Conservation (phyloP, 305 asterid species). For the Striga hermonthica region DNA sequence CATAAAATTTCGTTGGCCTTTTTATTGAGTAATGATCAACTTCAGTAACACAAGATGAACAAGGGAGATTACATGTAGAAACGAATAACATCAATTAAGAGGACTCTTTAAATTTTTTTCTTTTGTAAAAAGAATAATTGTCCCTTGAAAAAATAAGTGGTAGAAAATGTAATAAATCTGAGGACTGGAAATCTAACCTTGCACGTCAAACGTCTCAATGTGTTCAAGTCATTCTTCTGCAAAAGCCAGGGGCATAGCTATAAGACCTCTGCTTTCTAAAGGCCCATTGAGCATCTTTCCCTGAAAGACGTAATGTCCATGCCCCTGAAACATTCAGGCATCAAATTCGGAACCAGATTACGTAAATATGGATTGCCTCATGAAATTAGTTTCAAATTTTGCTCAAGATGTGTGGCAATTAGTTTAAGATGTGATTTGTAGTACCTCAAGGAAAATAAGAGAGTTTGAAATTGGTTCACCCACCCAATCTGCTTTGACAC, state of each 20-base stretch:
- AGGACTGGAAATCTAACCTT: slow-evolving; percentile 34
- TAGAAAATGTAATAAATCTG: slow-evolving; percentile 15
- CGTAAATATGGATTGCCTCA: slow-evolving; percentile 15
- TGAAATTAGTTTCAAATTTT: slow-evolving; percentile 16
- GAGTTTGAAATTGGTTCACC: slow-evolving; percentile 51
- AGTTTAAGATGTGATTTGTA: slow-evolving; percentile 20
- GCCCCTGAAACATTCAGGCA: slow-evolving; percentile 47
- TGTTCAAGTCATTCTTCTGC: slow-evolving; percentile 45
- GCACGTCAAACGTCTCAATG: slow-evolving; percentile 34
- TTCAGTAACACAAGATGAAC: slow-evolving; percentile 33
- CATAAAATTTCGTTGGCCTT: slow-evolving; percentile 32
- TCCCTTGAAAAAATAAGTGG: background rate
- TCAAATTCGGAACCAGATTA: slow-evolving; percentile 22
- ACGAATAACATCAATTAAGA: too few species aligned
- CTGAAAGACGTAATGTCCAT: slow-evolving; percentile 54
- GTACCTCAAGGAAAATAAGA: slow-evolving; percentile 56
- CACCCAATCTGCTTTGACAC: slow-evolving; percentile 56
- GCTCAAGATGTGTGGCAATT: slow-evolving; percentile 22
- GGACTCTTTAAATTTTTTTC: too few species aligned
- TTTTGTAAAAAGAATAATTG: slow-evolving; percentile 2
- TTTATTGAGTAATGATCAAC: slow-evolving; percentile 1
- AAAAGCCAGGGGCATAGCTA: slow-evolving; percentile 53
- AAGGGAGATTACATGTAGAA: too few species aligned
- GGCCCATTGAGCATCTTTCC: slow-evolving; percentile 53
- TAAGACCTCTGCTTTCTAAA: slow-evolving; percentile 67